A percentile compares a stretch with the other conserved stretches of the same genome.
phyloP scores from a whole-genome alignment of 2,329 filamentous ascomycete genomes.

The Cylindrodendrum hubeiense region DNA sequence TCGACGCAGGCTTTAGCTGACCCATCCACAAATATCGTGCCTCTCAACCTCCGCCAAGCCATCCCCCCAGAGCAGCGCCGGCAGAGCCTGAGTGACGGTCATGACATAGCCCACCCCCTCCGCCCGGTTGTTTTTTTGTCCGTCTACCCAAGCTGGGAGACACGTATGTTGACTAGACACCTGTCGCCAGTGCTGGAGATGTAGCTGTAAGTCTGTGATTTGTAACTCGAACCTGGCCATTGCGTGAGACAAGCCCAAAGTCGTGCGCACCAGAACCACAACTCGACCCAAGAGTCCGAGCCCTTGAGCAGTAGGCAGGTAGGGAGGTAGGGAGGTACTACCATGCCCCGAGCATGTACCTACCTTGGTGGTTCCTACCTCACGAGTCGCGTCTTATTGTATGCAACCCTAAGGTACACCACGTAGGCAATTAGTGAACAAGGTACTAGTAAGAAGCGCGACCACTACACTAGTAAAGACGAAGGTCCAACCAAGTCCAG shows the following conservation, averaged over 20 bases:
- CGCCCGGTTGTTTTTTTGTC: background rate
- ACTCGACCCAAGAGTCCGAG: conserved; percentile 13
- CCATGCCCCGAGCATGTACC: background rate
- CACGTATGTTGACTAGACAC: conserved; percentile 18
- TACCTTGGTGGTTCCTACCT: background rate
- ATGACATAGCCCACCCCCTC: conserved; percentile 3
- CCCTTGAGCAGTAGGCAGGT: background rate
- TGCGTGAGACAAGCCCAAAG: conserved; percentile 17
- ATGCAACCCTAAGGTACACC: background rate
- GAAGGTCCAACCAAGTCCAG: background rate
- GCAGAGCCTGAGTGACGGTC: conserved; percentile 3
- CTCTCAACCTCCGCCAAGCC: conserved; percentile 12
- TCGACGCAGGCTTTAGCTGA: conserved; percentile 5
- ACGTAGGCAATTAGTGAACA: background rate
- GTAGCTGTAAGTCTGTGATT: conserved; percentile 14
- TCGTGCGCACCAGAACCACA: background rate
- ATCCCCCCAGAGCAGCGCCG: conserved; percentile 14
- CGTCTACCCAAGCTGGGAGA: conserved; percentile 15
- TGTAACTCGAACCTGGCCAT: conserved; percentile 2
- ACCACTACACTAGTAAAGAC: background rate
- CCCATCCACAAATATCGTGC: background rate
- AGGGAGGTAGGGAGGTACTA: background rate
- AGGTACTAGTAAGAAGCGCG: background rate
- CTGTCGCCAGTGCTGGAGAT: background rate
- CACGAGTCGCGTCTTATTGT: background rate